Base-by-base conservation (phyloP, 2,329 filamentous ascomycete species). In the Metarhizium brunneum region DNA sequence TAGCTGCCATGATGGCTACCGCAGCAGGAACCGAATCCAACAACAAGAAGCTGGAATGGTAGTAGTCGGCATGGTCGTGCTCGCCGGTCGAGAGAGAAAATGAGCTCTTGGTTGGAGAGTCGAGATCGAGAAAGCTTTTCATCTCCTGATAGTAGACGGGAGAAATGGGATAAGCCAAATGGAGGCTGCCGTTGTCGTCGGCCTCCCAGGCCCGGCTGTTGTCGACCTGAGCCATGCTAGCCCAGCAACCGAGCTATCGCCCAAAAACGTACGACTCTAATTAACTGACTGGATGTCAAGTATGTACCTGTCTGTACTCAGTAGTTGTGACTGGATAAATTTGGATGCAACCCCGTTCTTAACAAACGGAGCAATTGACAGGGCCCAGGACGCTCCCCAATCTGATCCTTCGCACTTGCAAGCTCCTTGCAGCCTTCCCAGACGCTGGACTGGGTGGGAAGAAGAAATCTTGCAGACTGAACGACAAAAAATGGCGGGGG, bases 121-220 rank as follows among this genome's bases (percentile, higher is more conserved):
- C 55, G 32, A 57, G 55, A 50, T 59, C 47, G 30, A 60, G 50
- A 52, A 61, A 61, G 38, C 55, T 58, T 50, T 54, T 58, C 56
- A 57, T 60, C 20, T 54, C 53, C 45, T 53, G 47, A 13, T 36
- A 25, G 35, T 36, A 25, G 35, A n/a, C 36, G 38, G 48, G 53
- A 51, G 52, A 53, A 54, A 43, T 11, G 29, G 42, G 38, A 50
- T 29, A 36, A 29, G 35, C 47, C 25, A 47, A 42, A 42, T 54
- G 47, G 18, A 56, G 47, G 25, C n/a, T 16, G 11, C 42, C 54
- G n/a, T 47, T 42, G 40, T 54, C 50, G 38, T 52, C 29, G 38
- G 25, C 25, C 52, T 29, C 20, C 42, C 54, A 51, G 30, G 47
- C 50, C 45, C 52, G 56, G 47, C 40, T n/a, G 40, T 16, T 16